Evolutionary conservation across 1,284 basidiomycete genomes (phyloP).

Genomic region (Papiliotrema flavescens): DNA sequence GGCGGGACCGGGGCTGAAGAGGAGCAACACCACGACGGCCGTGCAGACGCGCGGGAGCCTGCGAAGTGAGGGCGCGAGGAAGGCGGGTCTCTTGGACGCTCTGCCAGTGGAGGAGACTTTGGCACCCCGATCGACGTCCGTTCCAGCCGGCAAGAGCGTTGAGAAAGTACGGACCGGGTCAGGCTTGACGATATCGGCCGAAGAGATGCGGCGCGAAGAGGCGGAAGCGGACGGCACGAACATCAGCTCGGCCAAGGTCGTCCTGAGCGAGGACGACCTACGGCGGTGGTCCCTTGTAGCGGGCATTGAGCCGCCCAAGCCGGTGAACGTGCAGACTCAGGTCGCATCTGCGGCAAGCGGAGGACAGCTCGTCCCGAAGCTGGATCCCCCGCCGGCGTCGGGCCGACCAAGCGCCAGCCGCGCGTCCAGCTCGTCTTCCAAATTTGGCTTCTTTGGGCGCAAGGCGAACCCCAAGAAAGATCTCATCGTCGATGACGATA

Average conservation of each 20-base stretch:
- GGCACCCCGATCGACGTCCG: neutral
- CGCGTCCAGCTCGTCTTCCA: neutral
- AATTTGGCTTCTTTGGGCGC: slow-evolving; percentile 21
- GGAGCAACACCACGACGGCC: neutral
- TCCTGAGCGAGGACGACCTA: slow-evolving; percentile 30
- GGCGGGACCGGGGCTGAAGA: neutral
- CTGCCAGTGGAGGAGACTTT: slow-evolving; percentile 11
- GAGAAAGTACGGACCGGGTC: neutral
- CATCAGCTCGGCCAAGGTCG: slow-evolving; percentile 15
- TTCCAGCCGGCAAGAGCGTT: neutral
- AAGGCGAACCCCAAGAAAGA: neutral
- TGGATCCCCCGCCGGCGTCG: neutral
- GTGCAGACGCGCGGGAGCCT: neutral
- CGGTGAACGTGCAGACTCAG: neutral
- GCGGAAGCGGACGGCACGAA: slow-evolving; percentile 32
- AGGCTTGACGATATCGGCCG: neutral
- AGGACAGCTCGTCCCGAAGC: neutral
- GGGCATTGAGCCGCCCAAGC: slow-evolving; percentile 6
- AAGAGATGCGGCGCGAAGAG: slow-evolving; percentile 15
- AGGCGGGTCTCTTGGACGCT: slow-evolving; percentile 6
- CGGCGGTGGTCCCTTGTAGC: slow-evolving; percentile 32
- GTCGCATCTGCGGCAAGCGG: neutral
- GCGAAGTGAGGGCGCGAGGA: neutral
- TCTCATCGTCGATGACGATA: slow-evolving; percentile 18
- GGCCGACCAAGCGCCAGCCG: slow-evolving; percentile 10